Percentiles rank a stretch among this genome's conserved stretches.
These are phyloP conservation scores for Gentiana macrophylla DNA, from an alignment of 257 asterid species.

Conservation along the genomic window DNA sequence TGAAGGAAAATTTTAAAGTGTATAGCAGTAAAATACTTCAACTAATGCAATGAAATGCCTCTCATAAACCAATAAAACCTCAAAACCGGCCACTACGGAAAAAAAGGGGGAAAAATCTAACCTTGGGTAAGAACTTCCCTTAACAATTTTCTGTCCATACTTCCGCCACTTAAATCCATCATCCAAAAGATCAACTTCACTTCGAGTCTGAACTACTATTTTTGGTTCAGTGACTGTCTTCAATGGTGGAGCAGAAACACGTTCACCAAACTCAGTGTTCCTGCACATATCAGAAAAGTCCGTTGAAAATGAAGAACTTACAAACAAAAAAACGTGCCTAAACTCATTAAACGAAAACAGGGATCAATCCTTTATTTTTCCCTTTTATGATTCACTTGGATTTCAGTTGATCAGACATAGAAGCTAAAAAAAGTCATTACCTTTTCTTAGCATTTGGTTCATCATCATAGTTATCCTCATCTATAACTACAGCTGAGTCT, in stretches of 20 bases:
- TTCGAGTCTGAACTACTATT: slow-evolving; percentile 84
- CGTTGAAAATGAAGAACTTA: background rate
- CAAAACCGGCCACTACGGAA: too few species aligned
- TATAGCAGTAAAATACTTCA: too few species aligned
- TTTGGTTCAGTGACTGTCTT: slow-evolving; percentile 70
- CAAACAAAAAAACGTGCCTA: too few species aligned
- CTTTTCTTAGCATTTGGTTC: slow-evolving; percentile 67
- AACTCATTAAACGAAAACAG: background rate
- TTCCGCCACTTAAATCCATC: slow-evolving; percentile 94
- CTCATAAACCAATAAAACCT: too few species aligned
- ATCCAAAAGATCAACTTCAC: slow-evolving; percentile 86
- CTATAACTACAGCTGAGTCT: slow-evolving; percentile 26
- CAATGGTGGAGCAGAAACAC: slow-evolving; percentile 33
- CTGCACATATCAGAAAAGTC: slow-evolving; percentile 23
- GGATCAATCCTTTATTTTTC: background rate
- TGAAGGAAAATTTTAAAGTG: too few species aligned
- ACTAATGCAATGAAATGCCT: too few species aligned
- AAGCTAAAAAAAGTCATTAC: slow-evolving; percentile 17
- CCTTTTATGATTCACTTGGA: too few species aligned
- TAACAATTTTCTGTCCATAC: slow-evolving; percentile 90
- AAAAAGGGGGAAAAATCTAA: slow-evolving; percentile 4
- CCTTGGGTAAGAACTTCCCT: slow-evolving; percentile 93
- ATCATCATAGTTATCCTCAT: slow-evolving; percentile 36
- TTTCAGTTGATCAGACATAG: too few species aligned
- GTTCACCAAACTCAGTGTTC: slow-evolving; percentile 27